Conservation (phyloP, 2,329 filamentous ascomycete species). For the Torrubiellomyces zombiae region DNA sequence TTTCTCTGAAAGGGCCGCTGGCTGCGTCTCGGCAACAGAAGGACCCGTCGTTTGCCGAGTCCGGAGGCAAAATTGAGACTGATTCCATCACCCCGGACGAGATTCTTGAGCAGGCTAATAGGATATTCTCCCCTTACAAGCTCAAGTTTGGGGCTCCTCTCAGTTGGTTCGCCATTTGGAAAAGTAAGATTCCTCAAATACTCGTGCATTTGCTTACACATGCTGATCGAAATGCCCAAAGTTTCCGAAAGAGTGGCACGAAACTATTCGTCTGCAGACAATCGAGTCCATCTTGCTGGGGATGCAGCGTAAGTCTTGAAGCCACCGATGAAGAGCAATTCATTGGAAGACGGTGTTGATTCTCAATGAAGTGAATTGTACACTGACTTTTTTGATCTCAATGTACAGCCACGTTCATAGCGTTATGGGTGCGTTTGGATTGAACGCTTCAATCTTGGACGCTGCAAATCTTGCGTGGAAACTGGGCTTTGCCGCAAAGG, state of each 20-base stretch:
- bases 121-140: conserved; percentile 16
- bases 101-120: conserved; percentile 15
- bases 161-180: conserved; percentile 20
- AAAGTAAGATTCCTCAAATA: conserved; percentile 6
- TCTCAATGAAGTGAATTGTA: background rate
- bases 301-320: conserved; percentile 16
- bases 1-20: conserved; percentile 9
- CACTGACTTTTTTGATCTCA: background rate
- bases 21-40: conserved; percentile 8
- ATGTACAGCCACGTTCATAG: conserved; percentile 15
- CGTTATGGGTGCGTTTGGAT: conserved; percentile 18
- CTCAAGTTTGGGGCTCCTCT: conserved; percentile 14
- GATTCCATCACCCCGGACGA: conserved; percentile 19
- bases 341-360: too few species aligned
- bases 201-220: conserved; percentile 1
- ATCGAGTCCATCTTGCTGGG: conserved; percentile 14
- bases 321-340: too few species aligned
- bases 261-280: conserved; percentile 13
- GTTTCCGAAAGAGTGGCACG: conserved; percentile 17
- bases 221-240: too few species aligned
- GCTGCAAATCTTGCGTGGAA: conserved; percentile 19
- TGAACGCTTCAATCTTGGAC: conserved; percentile 19
- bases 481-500: conserved; percentile 11
- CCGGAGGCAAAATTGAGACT: conserved; percentile 12
- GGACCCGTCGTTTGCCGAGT: conserved; percentile 10